Evolutionary conservation across 805 yeast genomes (phyloP).

Genomic region (Diddensiella caesifluorescens): DNA sequence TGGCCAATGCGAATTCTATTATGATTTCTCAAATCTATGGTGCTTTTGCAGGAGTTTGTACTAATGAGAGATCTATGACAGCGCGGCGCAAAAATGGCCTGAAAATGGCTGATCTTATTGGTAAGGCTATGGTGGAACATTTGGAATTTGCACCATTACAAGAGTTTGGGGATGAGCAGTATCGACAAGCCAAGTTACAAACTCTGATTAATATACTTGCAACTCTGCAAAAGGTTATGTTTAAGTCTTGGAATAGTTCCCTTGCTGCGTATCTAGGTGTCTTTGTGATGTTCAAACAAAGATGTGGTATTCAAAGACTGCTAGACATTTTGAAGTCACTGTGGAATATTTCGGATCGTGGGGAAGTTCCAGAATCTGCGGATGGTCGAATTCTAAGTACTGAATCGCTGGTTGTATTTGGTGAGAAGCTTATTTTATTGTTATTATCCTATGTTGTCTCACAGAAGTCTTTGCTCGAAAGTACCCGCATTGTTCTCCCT

Average conservation of each 20-base stretch:
- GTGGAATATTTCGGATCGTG: conserved; percentile 17
- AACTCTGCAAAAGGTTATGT: conserved; percentile 14
- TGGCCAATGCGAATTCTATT: conserved; percentile 11
- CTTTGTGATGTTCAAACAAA: conserved; percentile 28
- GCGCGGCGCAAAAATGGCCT: conserved; percentile 25
- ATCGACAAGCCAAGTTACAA: conserved; percentile 14
- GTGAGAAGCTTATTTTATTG: conserved; percentile 23
- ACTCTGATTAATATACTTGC: conserved; percentile 16
- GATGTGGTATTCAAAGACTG: conserved; percentile 26
- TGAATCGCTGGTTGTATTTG: conserved; percentile 7
- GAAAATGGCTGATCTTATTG: conserved; percentile 25
- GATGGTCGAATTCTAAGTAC: conserved; percentile 2
- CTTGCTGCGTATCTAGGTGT: conserved; percentile 18
- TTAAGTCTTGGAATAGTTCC: conserved; percentile 17
- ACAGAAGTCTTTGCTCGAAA: conserved; percentile 26
- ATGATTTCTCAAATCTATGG: conserved; percentile 16
- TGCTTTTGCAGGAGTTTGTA: conserved; percentile 19
- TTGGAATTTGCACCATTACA: conserved; percentile 14
- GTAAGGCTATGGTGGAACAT: conserved; percentile 19
- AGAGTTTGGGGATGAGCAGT: conserved; percentile 10
- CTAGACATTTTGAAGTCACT: conserved; percentile 20
- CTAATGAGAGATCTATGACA: conserved; percentile 18
- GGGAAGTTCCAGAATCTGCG: conserved; percentile 8
- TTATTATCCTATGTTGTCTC: conserved; percentile 23
- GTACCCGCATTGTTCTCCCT: conserved; percentile 22